Conservation (phyloP, 2,329 filamentous ascomycete genomes). For the Exophiala calicioides region DNA sequence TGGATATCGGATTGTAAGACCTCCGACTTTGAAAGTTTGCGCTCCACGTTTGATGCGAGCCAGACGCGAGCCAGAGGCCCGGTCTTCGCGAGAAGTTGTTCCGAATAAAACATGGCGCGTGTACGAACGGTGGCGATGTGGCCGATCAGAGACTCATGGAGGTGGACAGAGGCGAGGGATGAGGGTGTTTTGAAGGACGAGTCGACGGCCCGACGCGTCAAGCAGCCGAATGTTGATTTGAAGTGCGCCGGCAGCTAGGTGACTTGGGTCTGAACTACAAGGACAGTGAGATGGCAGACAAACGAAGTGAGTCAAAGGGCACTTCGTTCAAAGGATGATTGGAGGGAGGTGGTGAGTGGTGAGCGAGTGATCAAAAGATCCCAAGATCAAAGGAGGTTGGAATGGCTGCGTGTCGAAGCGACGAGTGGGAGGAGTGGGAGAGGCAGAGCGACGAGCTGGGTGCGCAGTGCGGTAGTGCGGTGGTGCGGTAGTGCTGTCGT, state of each 20-base stretch:
- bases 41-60: conserved; percentile 96
- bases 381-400: no score
- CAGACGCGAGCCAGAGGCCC: conserved; percentile 96
- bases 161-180: not conserved
- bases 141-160: conserved; percentile 11
- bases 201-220: conserved; percentile 20
- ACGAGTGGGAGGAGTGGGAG: no score
- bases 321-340: no score
- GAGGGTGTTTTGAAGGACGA: not conserved
- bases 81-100: conserved; percentile 92
- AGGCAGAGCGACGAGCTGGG: no score
- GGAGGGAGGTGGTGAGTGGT: no score
- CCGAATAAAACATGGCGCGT: conserved; percentile 87
- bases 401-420: no score
- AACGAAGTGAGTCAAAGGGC: no score
- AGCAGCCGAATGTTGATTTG: no score
- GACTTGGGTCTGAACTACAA: no score
- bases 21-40: conserved; percentile 96
- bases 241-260: not conserved
- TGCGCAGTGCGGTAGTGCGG: no score
- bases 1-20: conserved; percentile 93
- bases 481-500: no score
- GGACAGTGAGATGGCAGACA: conserved; percentile 2
- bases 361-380: no score
- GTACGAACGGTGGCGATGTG: not conserved